Evolutionary conservation across 768 basidiomycete species (phyloP).

Genomic region (Boletus pseudo-olivaceus): DNA sequence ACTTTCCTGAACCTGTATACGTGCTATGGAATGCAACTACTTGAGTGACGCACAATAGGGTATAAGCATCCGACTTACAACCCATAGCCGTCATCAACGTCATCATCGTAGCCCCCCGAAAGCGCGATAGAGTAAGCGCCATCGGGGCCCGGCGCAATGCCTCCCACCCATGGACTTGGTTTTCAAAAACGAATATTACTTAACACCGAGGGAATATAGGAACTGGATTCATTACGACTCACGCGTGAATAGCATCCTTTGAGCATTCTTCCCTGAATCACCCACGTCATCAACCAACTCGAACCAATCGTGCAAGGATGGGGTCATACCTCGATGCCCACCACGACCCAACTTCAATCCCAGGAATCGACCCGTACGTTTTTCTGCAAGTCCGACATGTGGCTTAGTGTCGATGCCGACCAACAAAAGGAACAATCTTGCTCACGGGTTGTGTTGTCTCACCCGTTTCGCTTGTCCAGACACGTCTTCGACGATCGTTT

Average conservation of each 20-base stretch:
- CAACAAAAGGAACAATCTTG: background rate
- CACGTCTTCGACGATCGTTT: constrained; percentile 32
- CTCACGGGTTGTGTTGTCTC: constrained; percentile 35
- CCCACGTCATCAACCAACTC: background rate
- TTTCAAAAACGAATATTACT: background rate
- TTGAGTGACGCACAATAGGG: background rate
- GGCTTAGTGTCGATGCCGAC: constrained; percentile 19
- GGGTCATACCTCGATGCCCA: constrained; percentile 63
- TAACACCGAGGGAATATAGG: background rate
- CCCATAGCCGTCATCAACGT: constrained; percentile 75
- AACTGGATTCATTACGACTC: constrained; percentile 28
- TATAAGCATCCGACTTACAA: constrained; percentile 53
- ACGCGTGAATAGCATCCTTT: constrained; percentile 82
- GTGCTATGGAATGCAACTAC: constrained; percentile 38
- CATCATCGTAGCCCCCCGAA: constrained; percentile 87
- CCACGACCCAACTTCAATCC: constrained; percentile 74
- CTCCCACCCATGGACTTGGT: constrained; percentile 75
- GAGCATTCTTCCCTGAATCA: constrained; percentile 57
- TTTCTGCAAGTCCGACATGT: constrained; percentile 45
- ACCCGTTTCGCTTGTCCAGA: constrained; percentile 33
- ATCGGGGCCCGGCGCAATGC: constrained; percentile 56
- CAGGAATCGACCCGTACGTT: constrained; percentile 77
- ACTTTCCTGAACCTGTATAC: constrained; percentile 71
- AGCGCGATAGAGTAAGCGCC: constrained; percentile 86
- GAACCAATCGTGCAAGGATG: background rate